Percentiles rank a stretch among this genome's conserved stretches.
These are phyloP conservation scores for Penicillium sp. DNA, from an alignment of 2,329 filamentous ascomycete genomes.

Conservation along the genomic window DNA sequence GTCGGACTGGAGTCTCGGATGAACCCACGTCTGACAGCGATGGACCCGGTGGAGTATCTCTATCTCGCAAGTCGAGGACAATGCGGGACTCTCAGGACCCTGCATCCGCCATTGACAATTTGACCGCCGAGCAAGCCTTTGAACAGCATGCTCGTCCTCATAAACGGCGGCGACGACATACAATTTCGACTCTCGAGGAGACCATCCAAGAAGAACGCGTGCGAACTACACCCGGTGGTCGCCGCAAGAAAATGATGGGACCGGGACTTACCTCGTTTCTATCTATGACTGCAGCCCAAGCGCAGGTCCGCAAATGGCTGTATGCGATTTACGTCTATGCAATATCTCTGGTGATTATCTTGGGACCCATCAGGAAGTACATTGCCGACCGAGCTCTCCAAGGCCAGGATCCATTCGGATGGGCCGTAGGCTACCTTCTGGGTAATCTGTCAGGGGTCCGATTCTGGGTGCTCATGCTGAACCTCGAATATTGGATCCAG, in stretches of 20 bases:
- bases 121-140: conserved; percentile 30
- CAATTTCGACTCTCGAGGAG: conserved; percentile 53
- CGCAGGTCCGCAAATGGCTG: conserved; percentile 74
- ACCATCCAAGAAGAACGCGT: conserved; percentile 33
- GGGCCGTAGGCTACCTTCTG: conserved; percentile 87
- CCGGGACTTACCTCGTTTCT: conserved; percentile 73
- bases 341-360: conserved; percentile 66
- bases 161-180: conserved; percentile 50
- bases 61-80: conserved; percentile 42
- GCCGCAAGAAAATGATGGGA: conserved; percentile 67
- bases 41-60: conserved; percentile 33
- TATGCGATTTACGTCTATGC: conserved; percentile 81
- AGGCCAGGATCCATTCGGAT: conserved; percentile 81
- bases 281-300: conserved; percentile 77
- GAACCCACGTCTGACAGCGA: conserved; percentile 46
- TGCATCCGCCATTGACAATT: conserved; percentile 30
- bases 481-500: conserved; percentile 74
- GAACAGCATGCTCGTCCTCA: conserved; percentile 19
- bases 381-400: conserved; percentile 69
- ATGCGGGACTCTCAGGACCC: conserved; percentile 28
- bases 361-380: conserved; percentile 72
- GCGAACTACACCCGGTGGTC: conserved; percentile 62
- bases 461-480: conserved; percentile 68
- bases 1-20: conserved; percentile 42
- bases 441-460: conserved; percentile 75